A percentile compares a stretch with the other conserved stretches of the same genome.
phyloP scores from a whole-genome alignment of 441 rosid genomes.

The Geranium incanum region DNA sequence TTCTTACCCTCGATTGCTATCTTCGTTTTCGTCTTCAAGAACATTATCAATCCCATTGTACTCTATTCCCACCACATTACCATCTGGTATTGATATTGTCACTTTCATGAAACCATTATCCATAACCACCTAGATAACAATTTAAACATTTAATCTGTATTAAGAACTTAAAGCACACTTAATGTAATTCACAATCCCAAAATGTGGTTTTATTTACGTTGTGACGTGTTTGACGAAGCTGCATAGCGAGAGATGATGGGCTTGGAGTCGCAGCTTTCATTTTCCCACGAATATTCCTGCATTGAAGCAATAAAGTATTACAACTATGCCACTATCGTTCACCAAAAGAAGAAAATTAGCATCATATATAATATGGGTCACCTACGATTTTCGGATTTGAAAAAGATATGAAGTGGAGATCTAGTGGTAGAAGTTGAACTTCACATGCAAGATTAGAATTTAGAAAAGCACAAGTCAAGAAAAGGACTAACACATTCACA shows the following conservation, averaged over 20 bases:
- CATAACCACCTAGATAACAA: constrained; percentile 41
- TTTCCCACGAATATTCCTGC: background rate
- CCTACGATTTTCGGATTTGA: background rate
- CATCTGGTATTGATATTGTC: constrained; percentile 47
- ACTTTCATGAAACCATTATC: constrained; percentile 55
- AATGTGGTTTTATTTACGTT: background rate
- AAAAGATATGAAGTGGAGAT: background rate
- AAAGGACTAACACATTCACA: too few relatives aligned
- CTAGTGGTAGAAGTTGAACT: background rate
- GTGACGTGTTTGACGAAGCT: background rate
- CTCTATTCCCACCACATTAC: constrained; percentile 50
- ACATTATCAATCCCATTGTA: constrained; percentile 69
- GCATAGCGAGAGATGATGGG: background rate
- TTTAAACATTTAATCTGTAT: background rate
- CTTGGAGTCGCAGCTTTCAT: background rate
- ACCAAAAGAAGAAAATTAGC: background rate
- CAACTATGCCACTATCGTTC: background rate
- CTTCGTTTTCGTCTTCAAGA: constrained; percentile 67
- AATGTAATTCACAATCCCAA: background rate
- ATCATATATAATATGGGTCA: background rate
- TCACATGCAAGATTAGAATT: too few relatives aligned
- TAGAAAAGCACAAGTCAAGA: too few relatives aligned
- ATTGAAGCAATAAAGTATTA: background rate
- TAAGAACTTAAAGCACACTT: background rate
- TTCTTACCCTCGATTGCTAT: constrained; percentile 23